Conservation (phyloP, 257 asterid genomes). For the Gardenia jasminoides region DNA sequence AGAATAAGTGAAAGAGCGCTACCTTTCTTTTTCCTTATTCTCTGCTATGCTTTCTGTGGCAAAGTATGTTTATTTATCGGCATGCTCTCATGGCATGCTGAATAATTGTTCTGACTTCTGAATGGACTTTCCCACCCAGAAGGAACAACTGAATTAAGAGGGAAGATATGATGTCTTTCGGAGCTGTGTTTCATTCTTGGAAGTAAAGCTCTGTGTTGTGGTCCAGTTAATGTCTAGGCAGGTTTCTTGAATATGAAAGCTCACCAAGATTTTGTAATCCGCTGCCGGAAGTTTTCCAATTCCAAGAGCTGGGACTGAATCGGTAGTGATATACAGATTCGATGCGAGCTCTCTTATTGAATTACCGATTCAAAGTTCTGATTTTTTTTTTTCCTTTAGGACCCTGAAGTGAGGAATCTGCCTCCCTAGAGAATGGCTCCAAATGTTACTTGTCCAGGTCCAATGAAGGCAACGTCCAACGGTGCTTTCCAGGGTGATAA, state of each 20-base stretch:
- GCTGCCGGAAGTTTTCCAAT: no score
- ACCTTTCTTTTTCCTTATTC: background rate
- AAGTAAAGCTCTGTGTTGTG: background rate
- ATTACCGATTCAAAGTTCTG: no score
- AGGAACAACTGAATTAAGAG: background rate
- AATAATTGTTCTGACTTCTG: background rate
- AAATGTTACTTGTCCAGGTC: constrained; percentile 38
- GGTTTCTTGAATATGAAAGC: background rate
- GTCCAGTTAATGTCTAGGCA: background rate
- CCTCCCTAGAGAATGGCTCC: constrained; percentile 22
- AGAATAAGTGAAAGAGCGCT: background rate
- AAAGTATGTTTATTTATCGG: background rate
- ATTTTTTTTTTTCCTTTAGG: background rate
- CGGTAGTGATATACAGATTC: no score
- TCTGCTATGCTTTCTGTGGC: background rate
- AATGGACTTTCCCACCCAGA: no score
- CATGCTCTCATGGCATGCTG: background rate
- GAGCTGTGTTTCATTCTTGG: background rate
- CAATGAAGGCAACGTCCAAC: constrained; percentile 74
- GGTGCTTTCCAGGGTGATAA: constrained; percentile 76
- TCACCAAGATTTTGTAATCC: no score
- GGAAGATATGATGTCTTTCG: background rate
- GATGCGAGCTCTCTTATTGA: no score
- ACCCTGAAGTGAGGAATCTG: background rate
- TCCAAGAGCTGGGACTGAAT: no score